Evolutionary conservation across 345 rosid species (phyloP).

Genomic region (Triadica sebifera): DNA sequence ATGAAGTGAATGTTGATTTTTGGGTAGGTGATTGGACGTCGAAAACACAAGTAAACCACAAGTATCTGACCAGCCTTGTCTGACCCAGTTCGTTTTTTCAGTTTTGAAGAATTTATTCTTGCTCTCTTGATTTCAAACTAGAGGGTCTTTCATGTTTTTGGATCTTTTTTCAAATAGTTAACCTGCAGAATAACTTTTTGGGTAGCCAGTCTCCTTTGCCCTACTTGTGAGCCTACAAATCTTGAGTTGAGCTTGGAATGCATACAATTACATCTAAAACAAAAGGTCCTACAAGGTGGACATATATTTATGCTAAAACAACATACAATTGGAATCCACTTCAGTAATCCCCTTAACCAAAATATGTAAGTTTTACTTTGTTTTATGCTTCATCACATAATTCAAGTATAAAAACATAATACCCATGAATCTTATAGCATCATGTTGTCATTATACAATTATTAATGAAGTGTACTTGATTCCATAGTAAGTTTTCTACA

Average conservation of each 20-base stretch:
- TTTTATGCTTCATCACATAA: background rate
- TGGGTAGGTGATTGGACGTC: constrained; percentile 22
- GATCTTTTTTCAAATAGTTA: background rate
- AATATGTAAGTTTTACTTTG: too few species aligned
- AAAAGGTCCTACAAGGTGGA: constrained; percentile 12
- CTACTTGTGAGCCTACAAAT: constrained; percentile 25
- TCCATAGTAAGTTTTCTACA: too few species aligned
- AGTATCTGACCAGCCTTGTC: constrained; percentile 32
- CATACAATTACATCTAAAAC: constrained; percentile 3
- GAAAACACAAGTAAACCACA: constrained; percentile 22
- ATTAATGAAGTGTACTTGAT: too few species aligned
- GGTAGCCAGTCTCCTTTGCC: constrained; percentile 20
- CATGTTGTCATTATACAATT: too few species aligned
- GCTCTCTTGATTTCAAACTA: constrained; percentile 40
- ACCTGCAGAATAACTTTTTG: constrained; percentile 7
- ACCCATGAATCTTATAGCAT: too few species aligned
- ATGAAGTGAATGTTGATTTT: constrained; percentile 31
- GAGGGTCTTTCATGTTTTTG: constrained; percentile 27
- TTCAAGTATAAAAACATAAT: too few species aligned
- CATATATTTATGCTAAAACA: background rate
- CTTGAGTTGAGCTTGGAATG: constrained; percentile 13
- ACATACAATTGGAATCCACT: background rate
- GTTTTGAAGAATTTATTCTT: constrained; percentile 16
- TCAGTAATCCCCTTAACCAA: too few species aligned
- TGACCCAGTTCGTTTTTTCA: constrained; percentile 8